Percentiles rank a stretch among this genome's conserved stretches.
Evolutionary conservation across 768 basidiomycete species (phyloP).

Genomic region (Trametes elegans): DNA sequence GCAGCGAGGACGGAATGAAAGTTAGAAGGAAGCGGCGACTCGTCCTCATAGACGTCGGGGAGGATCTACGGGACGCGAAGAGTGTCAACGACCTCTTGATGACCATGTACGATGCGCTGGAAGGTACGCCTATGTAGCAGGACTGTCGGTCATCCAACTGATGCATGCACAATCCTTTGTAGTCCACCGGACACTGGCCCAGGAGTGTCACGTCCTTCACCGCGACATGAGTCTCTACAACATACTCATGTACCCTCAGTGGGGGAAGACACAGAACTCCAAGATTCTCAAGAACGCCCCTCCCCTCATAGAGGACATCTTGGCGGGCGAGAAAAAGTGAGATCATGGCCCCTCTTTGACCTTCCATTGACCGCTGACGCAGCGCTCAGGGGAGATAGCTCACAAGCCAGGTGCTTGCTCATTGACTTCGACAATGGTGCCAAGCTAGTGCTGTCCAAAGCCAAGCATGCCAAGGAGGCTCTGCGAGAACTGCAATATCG

Average conservation of each 20-base stretch:
- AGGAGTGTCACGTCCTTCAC: neutral
- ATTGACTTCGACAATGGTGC: slow-evolving; percentile 12
- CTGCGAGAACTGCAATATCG: too few species aligned
- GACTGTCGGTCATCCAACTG: too few species aligned
- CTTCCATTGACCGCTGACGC: too few species aligned
- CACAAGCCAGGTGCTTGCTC: neutral
- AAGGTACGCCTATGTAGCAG: too few species aligned
- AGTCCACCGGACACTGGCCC: slow-evolving; percentile 9
- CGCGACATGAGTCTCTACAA: slow-evolving; percentile 14
- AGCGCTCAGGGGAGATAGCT: neutral
- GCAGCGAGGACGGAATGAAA: neutral
- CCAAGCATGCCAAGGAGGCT: too few species aligned
- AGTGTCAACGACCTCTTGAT: slow-evolving; percentile 15
- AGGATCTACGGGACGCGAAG: neutral
- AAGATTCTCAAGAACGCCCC: neutral
- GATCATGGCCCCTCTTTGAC: too few species aligned
- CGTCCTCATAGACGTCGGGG: slow-evolving; percentile 9
- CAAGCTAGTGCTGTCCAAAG: too few species aligned
- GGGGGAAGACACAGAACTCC: neutral
- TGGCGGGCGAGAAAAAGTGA: too few species aligned
- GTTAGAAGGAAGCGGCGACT: too few species aligned
- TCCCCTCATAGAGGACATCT: slow-evolving; percentile 5
- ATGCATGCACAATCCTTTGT: neutral
- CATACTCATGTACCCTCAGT: slow-evolving; percentile 16
- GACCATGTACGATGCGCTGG: slow-evolving; percentile 11